Conservation (phyloP, 164 flowering plant species). For the Warburgia ugandensis region DNA sequence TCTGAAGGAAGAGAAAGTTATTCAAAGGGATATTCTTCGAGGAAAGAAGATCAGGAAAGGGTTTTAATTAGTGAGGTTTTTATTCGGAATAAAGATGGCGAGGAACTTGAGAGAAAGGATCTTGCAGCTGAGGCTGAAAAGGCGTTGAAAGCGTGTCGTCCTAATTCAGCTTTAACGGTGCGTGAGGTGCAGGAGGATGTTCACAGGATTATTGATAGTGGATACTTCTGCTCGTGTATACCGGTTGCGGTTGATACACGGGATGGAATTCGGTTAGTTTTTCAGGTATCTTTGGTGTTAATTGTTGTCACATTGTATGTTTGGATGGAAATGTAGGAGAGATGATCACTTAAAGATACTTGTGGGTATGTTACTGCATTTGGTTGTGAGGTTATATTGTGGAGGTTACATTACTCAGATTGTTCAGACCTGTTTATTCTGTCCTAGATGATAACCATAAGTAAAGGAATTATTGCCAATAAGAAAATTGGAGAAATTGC, state of each 20-base stretch:
- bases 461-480: no score
- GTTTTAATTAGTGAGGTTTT: slow-evolving; percentile 92
- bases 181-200: slow-evolving; percentile 95
- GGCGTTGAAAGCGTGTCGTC: slow-evolving; percentile 70
- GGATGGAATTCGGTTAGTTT: slow-evolving; percentile 84
- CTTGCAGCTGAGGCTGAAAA: slow-evolving; percentile 63
- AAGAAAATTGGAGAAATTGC: no score
- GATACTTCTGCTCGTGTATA: slow-evolving; percentile 84
- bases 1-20: slow-evolving; percentile 18
- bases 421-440: no score
- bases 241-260: slow-evolving; percentile 95
- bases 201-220: slow-evolving; percentile 78
- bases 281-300: slow-evolving; percentile 49
- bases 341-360: no score
- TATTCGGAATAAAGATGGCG: slow-evolving; percentile 88
- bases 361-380: no score
- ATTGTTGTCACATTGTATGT: not conserved
- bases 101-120: slow-evolving; percentile 91
- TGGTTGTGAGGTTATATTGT: no score
- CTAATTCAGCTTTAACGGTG: slow-evolving; percentile 82
- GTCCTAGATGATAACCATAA: no score
- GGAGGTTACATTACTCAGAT: no score
- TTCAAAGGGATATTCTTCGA: slow-evolving; percentile 20
- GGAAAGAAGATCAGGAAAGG: slow-evolving; percentile 66
- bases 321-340: not conserved